Evolutionary conservation across 441 rosid species (phyloP).

Genomic region (Corymbia citriodora): DNA sequence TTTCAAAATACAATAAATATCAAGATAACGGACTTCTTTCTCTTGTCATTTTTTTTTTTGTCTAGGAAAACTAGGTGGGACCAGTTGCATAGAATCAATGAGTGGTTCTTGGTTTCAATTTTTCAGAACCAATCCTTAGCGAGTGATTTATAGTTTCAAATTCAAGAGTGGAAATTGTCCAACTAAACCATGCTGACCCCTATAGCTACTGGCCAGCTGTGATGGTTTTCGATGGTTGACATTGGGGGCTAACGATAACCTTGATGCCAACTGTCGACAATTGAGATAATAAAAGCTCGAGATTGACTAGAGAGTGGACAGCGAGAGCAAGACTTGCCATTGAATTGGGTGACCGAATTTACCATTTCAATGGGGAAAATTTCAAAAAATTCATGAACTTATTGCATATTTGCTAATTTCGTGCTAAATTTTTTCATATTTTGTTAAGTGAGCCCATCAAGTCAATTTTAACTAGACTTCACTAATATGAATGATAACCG

Average conservation of each 20-base stretch:
- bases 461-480: not conserved
- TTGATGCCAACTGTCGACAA: fast-evolving
- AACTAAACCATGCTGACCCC: too few relatives aligned
- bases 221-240: not conserved
- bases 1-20: not conserved
- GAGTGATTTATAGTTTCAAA: too few relatives aligned
- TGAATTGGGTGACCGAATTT: not conserved
- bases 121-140: too few relatives aligned
- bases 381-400: too few relatives aligned
- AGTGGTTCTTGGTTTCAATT: too few relatives aligned
- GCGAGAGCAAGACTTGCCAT: not conserved
- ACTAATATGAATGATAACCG: fast-evolving
- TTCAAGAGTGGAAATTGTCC: too few relatives aligned
- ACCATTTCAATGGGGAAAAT: fast-evolving
- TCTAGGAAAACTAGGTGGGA: too few relatives aligned
- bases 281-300: fast-evolving
- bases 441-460: too few relatives aligned
- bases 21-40: not conserved
- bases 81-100: too few relatives aligned
- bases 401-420: too few relatives aligned
- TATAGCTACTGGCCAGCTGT: not conserved
- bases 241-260: fast-evolving
- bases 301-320: not conserved
- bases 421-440: fast-evolving
- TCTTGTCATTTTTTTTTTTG: too few relatives aligned